Evolutionary conservation across 306 rosid species (phyloP).

Genomic region (Begonia peltatifolia): DNA sequence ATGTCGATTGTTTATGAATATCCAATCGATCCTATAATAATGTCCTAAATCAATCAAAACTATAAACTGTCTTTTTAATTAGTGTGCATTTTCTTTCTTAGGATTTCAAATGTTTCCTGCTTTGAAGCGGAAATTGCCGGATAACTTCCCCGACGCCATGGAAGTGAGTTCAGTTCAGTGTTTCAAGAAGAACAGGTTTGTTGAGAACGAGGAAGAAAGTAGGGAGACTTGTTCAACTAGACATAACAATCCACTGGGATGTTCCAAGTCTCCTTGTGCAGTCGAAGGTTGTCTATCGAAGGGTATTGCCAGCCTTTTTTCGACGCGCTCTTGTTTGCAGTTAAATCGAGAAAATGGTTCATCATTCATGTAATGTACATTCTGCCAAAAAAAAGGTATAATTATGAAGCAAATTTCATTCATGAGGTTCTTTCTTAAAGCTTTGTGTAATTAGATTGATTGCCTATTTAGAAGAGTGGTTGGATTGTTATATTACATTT

Average conservation of each 20-base stretch:
- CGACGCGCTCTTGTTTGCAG: conserved; percentile 38
- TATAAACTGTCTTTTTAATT: background rate
- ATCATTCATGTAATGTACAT: conserved; percentile 4
- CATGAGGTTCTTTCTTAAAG: conserved; percentile 1
- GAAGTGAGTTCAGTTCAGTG: conserved; percentile 18
- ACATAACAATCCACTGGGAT: conserved; percentile 36
- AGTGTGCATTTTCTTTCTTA: conserved; percentile 14
- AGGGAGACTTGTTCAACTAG: conserved; percentile 25
- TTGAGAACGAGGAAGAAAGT: conserved; percentile 31
- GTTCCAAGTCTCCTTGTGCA: conserved; percentile 66
- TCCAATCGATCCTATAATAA: background rate
- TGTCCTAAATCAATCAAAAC: conserved; percentile 2
- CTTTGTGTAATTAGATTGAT: background rate
- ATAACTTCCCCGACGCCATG: conserved; percentile 20
- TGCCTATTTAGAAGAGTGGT: too few species aligned
- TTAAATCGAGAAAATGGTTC: conserved; percentile 38
- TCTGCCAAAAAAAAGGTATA: too few species aligned
- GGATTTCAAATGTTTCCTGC: conserved; percentile 43
- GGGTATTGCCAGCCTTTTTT: conserved; percentile 79
- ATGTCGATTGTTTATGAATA: conserved; percentile 8
- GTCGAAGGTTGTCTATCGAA: conserved; percentile 77
- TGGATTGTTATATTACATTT: too few species aligned
- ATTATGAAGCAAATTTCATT: background rate
- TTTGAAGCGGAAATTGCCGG: conserved; percentile 58
- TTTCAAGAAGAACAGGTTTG: conserved; percentile 35